Percentiles rank a stretch among this genome's conserved stretches.
These are phyloP conservation scores for Epithele typhae DNA, from an alignment of 768 basidiomycete genomes.

Conservation along the genomic window DNA sequence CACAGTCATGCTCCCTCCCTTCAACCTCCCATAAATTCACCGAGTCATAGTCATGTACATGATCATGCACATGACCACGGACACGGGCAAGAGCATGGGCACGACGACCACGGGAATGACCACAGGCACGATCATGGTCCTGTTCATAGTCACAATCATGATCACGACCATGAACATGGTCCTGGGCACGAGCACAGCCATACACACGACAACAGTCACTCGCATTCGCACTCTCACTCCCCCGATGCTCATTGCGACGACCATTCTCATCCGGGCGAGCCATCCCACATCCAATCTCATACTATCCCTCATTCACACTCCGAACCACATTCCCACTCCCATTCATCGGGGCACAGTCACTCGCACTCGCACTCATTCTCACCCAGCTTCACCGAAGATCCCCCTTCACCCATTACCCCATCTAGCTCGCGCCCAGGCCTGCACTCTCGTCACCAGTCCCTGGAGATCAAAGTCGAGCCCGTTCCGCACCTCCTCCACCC, in stretches of 20 bases:
- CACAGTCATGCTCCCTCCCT: slow-evolving; percentile 30
- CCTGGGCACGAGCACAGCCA: neutral
- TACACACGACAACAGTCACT: slow-evolving; percentile 16
- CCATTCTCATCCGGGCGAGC: no score
- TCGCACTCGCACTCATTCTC: slow-evolving; percentile 12
- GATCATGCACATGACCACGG: slow-evolving; percentile 9
- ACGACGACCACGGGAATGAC: slow-evolving; percentile 9
- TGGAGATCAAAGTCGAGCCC: slow-evolving; percentile 19
- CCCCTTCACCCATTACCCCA: slow-evolving; percentile 6
- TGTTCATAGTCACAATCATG: slow-evolving; percentile 26
- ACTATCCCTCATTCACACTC: slow-evolving; percentile 21
- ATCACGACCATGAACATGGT: slow-evolving; percentile 8
- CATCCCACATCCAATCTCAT: no score
- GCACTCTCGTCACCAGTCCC: slow-evolving; percentile 17
- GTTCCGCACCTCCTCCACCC: slow-evolving; percentile 17
- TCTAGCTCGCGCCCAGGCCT: neutral
- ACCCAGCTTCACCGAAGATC: slow-evolving; percentile 7
- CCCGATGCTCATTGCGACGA: no score
- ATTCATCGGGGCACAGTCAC: slow-evolving; percentile 11
- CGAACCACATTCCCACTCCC: slow-evolving; percentile 25
- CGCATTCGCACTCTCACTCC: slow-evolving; percentile 19
- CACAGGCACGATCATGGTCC: slow-evolving; percentile 31
- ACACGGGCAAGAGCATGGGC: slow-evolving; percentile 1
- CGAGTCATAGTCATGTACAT: neutral
- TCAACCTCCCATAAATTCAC: no score